Evolutionary conservation across 495 filamentous ascomycete species (phyloP).

Genomic region (Penicillium macrosclerotiorum): DNA sequence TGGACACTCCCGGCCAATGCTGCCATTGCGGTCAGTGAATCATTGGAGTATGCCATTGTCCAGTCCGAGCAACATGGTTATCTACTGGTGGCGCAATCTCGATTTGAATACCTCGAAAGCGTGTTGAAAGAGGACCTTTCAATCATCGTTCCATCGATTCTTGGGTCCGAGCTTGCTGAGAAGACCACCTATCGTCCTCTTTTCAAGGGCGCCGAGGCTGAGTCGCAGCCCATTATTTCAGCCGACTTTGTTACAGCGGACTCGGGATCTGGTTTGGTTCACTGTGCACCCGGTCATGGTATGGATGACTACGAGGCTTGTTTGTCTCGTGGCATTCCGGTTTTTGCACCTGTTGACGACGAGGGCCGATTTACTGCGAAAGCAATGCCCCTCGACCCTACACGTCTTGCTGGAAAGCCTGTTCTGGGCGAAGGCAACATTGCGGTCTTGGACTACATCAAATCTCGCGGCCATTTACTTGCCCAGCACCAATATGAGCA

Average conservation of each 20-base stretch:
- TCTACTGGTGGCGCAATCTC: conserved; percentile 64
- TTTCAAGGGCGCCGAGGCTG: conserved; percentile 50
- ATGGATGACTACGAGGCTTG: conserved; percentile 95
- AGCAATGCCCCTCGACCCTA: conserved; percentile 65
- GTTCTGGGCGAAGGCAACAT: conserved; percentile 65
- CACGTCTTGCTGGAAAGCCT: conserved; percentile 55
- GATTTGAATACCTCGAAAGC: conserved; percentile 54
- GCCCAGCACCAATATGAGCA: conserved; percentile 68
- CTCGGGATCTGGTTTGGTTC: conserved; percentile 89
- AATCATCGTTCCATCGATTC: conserved; percentile 55
- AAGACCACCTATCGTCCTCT: conserved; percentile 63
- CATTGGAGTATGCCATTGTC: conserved; percentile 72
- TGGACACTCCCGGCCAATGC: conserved; percentile 96
- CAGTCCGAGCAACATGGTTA: conserved; percentile 52
- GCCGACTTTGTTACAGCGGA: conserved; percentile 83
- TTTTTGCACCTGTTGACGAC: conserved; percentile 78
- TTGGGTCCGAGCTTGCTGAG: conserved; percentile 63
- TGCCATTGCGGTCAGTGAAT: conserved; percentile 74
- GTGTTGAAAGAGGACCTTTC: conserved; percentile 42
- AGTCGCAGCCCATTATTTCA: conserved; percentile 66
- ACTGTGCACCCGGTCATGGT: conserved; percentile 91
- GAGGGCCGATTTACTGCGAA: conserved; percentile 74
- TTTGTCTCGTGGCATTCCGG: conserved; percentile 58
- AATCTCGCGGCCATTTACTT: conserved; percentile 55
- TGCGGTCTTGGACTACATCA: conserved; percentile 65